These are phyloP conservation scores for Leucocoprinus birnbaumii DNA, from an alignment of 768 basidiomycete genomes.

Conservation along the genomic window DNA sequence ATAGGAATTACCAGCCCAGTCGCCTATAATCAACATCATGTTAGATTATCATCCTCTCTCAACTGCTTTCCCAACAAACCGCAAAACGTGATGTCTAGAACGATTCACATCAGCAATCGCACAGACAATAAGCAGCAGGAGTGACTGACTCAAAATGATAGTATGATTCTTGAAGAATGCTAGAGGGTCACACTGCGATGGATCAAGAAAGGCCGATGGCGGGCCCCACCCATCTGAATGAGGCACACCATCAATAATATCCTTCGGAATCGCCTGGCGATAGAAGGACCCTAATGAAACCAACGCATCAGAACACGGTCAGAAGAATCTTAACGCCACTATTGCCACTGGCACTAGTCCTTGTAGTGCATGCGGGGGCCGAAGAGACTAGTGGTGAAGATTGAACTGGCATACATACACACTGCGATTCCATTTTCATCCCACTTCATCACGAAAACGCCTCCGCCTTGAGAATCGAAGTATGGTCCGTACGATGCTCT, in stretches of 20 bases:
- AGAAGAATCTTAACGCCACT: too few species aligned
- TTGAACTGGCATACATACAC: conserved; percentile 45
- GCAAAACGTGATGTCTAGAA: conserved; percentile 78
- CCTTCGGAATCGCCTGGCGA: conserved; percentile 69
- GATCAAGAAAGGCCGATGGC: conserved; percentile 63
- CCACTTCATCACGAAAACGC: conserved; percentile 90
- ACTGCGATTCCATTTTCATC: conserved; percentile 73
- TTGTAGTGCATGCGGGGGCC: neutral
- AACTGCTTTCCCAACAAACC: conserved; percentile 36
- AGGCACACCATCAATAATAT: conserved; percentile 60
- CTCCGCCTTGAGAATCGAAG: conserved; percentile 79
- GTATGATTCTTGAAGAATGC: conserved; percentile 66
- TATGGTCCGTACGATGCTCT: conserved; percentile 78
- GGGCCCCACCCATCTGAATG: conserved; percentile 67
- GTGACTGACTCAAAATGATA: conserved; percentile 71
- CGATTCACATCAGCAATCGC: neutral
- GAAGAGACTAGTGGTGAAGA: too few species aligned
- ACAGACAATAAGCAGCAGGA: conserved; percentile 22
- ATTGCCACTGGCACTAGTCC: too few species aligned
- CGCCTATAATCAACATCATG: conserved; percentile 39
- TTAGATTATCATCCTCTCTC: neutral
- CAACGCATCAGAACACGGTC: neutral
- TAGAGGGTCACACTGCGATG: conserved; percentile 54
- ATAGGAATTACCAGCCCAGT: conserved; percentile 85
- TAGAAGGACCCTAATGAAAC: conserved; percentile 71